Conservation (phyloP, 2,329 filamentous ascomycete genomes). For the Sporothrix dimorphospora region DNA sequence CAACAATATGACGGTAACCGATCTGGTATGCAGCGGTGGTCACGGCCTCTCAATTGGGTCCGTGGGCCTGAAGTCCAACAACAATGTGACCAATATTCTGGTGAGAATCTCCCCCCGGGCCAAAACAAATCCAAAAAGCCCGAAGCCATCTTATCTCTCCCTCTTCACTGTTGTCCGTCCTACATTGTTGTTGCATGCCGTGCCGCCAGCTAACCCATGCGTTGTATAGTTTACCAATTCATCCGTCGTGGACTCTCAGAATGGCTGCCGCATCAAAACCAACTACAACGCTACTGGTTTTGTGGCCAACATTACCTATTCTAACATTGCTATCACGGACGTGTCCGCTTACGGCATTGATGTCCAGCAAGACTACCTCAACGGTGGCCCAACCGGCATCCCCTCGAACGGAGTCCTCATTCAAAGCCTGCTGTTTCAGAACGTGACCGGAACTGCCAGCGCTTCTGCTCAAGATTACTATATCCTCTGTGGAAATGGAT, state of each 20-base stretch:
- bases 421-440: not conserved
- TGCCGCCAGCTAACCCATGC: not conserved
- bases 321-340: not conserved
- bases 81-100: slow-evolving; percentile 3
- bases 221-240: not conserved
- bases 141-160: too few species aligned
- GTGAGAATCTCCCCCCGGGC: not conserved
- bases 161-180: too few species aligned
- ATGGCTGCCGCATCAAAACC: not conserved
- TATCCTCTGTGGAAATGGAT: not conserved
- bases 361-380: slow-evolving; percentile 15
- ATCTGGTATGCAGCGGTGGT: not conserved
- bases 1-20: not conserved
- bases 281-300: not conserved
- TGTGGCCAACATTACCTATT: not conserved
- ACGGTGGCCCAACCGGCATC: not conserved
- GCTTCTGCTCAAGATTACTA: not conserved
- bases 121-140: too few species aligned
- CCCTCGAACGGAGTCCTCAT: slow-evolving; percentile 3
- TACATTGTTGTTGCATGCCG: not conserved
- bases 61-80: slow-evolving; percentile 1
- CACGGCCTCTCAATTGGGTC: slow-evolving; percentile 12
- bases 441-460: not conserved
- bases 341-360: not conserved
- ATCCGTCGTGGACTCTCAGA: not conserved